Evolutionary conservation across 1,284 basidiomycete genomes (phyloP), one percentile per base, ranked within the genome.

Genomic region (Leucoagaricus sp.): DNA sequence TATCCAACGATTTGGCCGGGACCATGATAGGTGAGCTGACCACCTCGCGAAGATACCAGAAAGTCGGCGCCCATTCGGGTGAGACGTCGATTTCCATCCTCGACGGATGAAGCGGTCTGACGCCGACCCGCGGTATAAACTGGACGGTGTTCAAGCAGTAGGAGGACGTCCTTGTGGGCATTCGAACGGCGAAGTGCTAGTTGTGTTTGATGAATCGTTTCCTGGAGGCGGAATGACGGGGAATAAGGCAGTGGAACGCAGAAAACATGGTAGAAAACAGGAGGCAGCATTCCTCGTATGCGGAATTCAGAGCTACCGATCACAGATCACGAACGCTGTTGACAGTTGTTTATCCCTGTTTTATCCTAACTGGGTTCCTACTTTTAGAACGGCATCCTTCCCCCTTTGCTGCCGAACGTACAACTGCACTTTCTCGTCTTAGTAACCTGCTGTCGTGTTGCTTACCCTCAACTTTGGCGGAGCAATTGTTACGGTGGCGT

Each of bases 1-100:
- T 99, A 99, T 31, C 94, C 97, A 12, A 98, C 92, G 60, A 99
- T 79, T 73, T 99, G 97, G 2, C 97, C 97, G 0, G 96, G 96
- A 0, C 97, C 97, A 71, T 99, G 97, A 72, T 94, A 99, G 1
- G 97, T 99, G 55, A 95, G 83, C 72, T 98, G 89, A 1, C 96
- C 96, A 9, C 96, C 96, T 58, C 97, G 82, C 60, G 86, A 83
- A 1, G 95, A 89, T 31, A 84, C 76, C 38, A 91, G 82, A 68
- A 96, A 96, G 67, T 96, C 93, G 0, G 96, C 96, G 15, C 96
- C 94, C 23, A 94, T 79, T 13, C 75, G 75, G 17, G 78, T 82
- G 26, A 97, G 77, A 48, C 91, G 84, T 36, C 72, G 67, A 34
- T 86, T 83, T 66, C 96, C 93, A 38, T 76, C 73, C 40, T 81